phyloP scores from a whole-genome alignment of 2,329 filamentous ascomycete species.

The Pseudogymnoascus sp. region DNA sequence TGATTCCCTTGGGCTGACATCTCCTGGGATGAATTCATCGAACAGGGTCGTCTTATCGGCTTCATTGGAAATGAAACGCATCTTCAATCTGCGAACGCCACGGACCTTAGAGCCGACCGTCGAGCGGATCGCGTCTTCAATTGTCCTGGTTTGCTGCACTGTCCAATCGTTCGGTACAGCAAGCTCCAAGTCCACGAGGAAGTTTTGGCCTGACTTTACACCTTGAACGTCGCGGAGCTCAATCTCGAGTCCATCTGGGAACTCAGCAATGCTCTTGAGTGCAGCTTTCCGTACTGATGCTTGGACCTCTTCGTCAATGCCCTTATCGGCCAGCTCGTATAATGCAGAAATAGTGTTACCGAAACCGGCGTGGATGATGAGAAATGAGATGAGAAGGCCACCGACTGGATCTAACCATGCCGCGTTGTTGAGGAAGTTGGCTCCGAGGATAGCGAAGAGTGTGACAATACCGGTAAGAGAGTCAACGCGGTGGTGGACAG shows the following conservation, averaged over 20 bases:
- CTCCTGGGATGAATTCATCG: slow-evolving; percentile 70
- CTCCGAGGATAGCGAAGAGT: slow-evolving; percentile 78
- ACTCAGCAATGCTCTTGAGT: slow-evolving; percentile 47
- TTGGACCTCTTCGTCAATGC: slow-evolving; percentile 79
- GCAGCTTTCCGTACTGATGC: slow-evolving; percentile 61
- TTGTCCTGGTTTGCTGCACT: slow-evolving; percentile 57
- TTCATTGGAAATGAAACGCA: slow-evolving; percentile 73
- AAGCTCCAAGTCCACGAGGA: slow-evolving; percentile 82
- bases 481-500: slow-evolving; percentile 92
- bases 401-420: slow-evolving; percentile 93
- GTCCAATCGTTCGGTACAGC: slow-evolving; percentile 72
- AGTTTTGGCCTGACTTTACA: slow-evolving; percentile 94
- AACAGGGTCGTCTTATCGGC: slow-evolving; percentile 51
- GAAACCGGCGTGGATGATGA: slow-evolving; percentile 87
- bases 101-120: slow-evolving; percentile 69
- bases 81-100: slow-evolving; percentile 73
- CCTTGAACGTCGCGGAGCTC: slow-evolving; percentile 69
- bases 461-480: slow-evolving; percentile 93
- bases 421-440: slow-evolving; percentile 77
- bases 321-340: slow-evolving; percentile 83
- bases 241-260: slow-evolving; percentile 50
- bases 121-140: slow-evolving; percentile 69
- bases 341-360: slow-evolving; percentile 77
- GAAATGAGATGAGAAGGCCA: slow-evolving; percentile 81
- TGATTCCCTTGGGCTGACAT: slow-evolving; percentile 49